phyloP scores from a whole-genome alignment of 495 filamentous ascomycete species.

The Hyaloscypha finlandica region DNA sequence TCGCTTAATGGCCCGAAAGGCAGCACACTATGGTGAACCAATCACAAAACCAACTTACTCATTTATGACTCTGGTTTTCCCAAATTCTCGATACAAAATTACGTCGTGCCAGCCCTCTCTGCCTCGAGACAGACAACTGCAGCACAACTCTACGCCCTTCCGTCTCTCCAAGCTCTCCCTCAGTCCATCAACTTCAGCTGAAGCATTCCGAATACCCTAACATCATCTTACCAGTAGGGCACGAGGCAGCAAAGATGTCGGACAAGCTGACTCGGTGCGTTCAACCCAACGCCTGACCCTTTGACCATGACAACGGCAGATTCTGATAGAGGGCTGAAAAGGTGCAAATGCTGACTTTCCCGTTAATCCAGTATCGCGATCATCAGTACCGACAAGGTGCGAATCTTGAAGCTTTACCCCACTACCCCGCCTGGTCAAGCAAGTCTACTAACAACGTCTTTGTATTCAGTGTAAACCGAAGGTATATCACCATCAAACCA shows the following conservation, averaged over 20 bases:
- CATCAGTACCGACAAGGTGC: conserved; percentile 93
- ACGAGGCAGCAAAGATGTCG: conserved; percentile 56
- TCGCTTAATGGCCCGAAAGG: too few relatives aligned
- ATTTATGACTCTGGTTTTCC: too few relatives aligned
- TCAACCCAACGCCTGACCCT: not conserved
- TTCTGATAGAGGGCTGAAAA: not conserved
- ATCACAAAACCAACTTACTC: too few relatives aligned
- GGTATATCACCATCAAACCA: conserved; percentile 46
- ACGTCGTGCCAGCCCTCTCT: not conserved
- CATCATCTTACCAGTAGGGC: not conserved
- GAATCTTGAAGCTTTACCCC: conserved; percentile 29
- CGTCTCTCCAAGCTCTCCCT: too few relatives aligned
- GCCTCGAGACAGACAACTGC: not conserved
- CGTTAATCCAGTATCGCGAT: conserved; percentile 81
- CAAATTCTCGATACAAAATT: too few relatives aligned
- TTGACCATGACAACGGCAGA: not conserved
- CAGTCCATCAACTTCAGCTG: too few relatives aligned
- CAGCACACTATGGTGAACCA: too few relatives aligned
- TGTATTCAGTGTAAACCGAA: conserved; percentile 88
- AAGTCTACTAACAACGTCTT: conserved; percentile 38
- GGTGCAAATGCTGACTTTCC: conserved; percentile 4
- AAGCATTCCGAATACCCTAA: too few relatives aligned
- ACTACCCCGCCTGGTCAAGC: conserved; percentile 34
- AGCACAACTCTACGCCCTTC: too few relatives aligned
- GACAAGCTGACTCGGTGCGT: conserved; percentile 83